Evolutionary conservation across 495 filamentous ascomycete species (phyloP).

Genomic region (Bathelium albidoporum): DNA sequence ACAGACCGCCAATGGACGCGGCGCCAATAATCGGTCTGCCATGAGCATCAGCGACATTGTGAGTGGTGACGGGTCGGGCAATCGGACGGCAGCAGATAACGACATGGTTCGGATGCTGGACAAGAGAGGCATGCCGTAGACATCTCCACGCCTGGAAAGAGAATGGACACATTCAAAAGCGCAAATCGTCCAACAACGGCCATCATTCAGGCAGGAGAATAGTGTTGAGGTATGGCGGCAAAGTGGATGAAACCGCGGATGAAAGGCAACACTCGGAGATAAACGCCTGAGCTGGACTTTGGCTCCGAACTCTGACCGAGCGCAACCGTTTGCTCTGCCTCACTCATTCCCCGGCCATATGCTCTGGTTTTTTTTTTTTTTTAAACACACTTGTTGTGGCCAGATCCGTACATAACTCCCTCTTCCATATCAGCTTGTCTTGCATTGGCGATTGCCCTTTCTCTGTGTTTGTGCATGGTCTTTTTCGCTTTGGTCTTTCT

Average conservation of each 20-base stretch:
- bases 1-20: slow-evolving; percentile 6
- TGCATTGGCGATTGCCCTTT: background rate
- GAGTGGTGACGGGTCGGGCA: slow-evolving; percentile 12
- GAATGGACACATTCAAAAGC: background rate
- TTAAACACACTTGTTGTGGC: background rate
- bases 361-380: background rate
- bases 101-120: slow-evolving; percentile 27
- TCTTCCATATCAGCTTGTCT: background rate
- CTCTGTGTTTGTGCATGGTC: background rate
- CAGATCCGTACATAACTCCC: background rate
- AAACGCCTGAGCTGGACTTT: background rate
- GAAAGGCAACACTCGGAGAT: background rate
- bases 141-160: background rate
- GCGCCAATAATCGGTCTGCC: slow-evolving; percentile 10
- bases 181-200: background rate
- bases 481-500: too few relatives aligned
- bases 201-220: too few relatives aligned
- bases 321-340: too few relatives aligned
- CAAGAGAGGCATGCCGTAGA: slow-evolving; percentile 11
- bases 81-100: slow-evolving; percentile 21
- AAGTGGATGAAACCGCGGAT: background rate
- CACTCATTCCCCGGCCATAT: too few relatives aligned
- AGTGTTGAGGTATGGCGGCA: background rate
- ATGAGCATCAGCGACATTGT: slow-evolving; percentile 27
- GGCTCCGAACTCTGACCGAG: background rate